Evolutionary conservation across 78 protist genomes (phyloP).

Genomic region (slime mould (Dictyostelium discoideum)): DNA sequence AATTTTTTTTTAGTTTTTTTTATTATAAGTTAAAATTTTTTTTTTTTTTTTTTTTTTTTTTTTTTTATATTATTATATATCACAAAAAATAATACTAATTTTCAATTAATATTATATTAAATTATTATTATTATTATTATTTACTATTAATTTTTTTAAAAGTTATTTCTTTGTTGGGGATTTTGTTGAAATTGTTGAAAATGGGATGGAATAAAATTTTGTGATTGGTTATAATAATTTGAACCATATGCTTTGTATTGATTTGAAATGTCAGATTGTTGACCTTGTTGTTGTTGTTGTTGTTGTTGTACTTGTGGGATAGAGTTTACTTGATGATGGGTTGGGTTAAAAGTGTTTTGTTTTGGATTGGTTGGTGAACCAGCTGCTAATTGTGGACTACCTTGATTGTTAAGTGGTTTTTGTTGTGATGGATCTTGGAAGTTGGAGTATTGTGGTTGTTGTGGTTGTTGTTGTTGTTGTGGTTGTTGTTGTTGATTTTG

Average conservation of each 20-base stretch:
- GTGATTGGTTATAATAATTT: neutral
- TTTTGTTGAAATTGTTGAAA: slow-evolving; percentile 15
- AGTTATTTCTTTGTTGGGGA: slow-evolving; percentile 36
- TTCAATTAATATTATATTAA: neutral
- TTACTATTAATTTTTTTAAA: slow-evolving; percentile 6
- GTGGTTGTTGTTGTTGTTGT: slow-evolving; percentile 5
- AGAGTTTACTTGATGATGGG: neutral
- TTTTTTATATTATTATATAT: neutral
- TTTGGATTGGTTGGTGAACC: slow-evolving; percentile 12
- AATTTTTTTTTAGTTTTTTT: neutral
- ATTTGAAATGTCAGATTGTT: slow-evolving; percentile 38
- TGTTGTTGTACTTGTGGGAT: slow-evolving; percentile 13
- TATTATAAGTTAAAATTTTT: neutral
- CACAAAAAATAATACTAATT: neutral
- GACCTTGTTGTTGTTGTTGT: slow-evolving; percentile 3
- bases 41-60: neutral
- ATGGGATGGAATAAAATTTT: slow-evolving; percentile 4
- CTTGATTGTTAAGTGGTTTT: neutral
- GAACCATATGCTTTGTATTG: slow-evolving; percentile 14
- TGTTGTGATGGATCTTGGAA: slow-evolving; percentile 1
- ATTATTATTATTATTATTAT: neutral
- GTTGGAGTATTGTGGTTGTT: neutral
- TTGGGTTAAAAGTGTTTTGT: neutral
- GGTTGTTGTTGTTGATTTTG: neutral
- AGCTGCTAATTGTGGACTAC: slow-evolving; percentile 2